phyloP scores from a whole-genome alignment of 192 early-diverging fungal genomes.

The Coemansia sp. region DNA sequence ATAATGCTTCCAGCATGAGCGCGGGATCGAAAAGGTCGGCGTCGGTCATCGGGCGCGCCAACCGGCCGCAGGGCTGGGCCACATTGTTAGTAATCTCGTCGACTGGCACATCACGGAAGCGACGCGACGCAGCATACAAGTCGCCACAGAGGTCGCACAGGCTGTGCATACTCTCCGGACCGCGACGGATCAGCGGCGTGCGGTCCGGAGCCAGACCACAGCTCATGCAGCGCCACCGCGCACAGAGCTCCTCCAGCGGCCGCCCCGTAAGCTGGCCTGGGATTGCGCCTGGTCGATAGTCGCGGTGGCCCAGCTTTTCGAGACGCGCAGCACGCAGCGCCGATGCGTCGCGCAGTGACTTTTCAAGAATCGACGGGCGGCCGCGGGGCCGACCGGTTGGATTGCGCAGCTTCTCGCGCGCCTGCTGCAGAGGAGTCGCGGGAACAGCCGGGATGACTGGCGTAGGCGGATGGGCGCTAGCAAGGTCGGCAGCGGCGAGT shows the following conservation, averaged over 20 bases:
- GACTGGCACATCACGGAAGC: slow-evolving; percentile 23
- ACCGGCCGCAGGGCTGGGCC: slow-evolving; percentile 24
- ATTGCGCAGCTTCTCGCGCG: slow-evolving; percentile 44
- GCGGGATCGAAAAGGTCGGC: slow-evolving; percentile 3
- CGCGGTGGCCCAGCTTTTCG: neutral
- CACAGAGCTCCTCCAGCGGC: slow-evolving; percentile 43
- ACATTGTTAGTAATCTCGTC: slow-evolving; percentile 29
- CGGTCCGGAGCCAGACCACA: slow-evolving; percentile 43
- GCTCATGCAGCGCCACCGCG: slow-evolving; percentile 50
- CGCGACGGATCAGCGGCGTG: slow-evolving; percentile 45
- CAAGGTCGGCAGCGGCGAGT: neutral
- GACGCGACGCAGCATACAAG: slow-evolving; percentile 14
- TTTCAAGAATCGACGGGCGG: slow-evolving; percentile 49
- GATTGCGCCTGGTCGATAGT: slow-evolving; percentile 14
- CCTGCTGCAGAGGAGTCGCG: slow-evolving; percentile 17
- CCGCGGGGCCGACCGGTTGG: slow-evolving; percentile 50
- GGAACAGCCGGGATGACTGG: slow-evolving; percentile 16
- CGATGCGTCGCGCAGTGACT: slow-evolving; percentile 48
- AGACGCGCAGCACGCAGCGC: slow-evolving; percentile 10
- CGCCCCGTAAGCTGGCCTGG: slow-evolving; percentile 32
- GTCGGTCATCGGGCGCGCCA: slow-evolving; percentile 7
- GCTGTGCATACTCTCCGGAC: slow-evolving; percentile 51
- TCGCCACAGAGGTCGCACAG: slow-evolving; percentile 44
- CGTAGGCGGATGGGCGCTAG: slow-evolving; percentile 1
- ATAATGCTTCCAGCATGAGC: neutral